Evolutionary conservation across 345 rosid genomes (phyloP), one percentile per base, ranked within the genome.

Genomic region (Gossypium rotundifolium): DNA sequence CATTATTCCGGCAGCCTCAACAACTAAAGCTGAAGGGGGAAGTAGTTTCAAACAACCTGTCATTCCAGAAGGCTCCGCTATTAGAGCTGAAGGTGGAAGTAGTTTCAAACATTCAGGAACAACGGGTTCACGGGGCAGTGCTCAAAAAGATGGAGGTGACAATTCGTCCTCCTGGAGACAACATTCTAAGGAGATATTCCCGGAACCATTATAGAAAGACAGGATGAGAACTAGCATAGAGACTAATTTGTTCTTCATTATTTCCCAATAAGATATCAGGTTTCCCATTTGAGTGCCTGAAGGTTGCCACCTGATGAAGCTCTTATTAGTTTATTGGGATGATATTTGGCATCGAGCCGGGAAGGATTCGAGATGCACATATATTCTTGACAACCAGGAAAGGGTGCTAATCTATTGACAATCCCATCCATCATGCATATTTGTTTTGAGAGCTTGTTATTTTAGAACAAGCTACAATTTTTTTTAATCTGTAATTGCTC

Each of bases 171-270:
- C 98, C 0, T 89, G 71, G 11, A 87, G 97, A 77, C 84, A 84
- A 83, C 85, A 88, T 44, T 90, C 95, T 16, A 88, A 84, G 79
- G 98, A 96, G 77, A 89, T 96, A 53, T 90, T 80, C 85, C 97
- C 97, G 0, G 98, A 91, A 82, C 95, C 97, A 51, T 70, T 67
- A 45, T 83, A 75, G 91, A 87, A 85, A 79, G 80, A 79, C 87
- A 81, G 52, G 83, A 79, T 70, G 80, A 76, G 57, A 86, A 82
- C 45, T 87, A 81, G 83, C 62, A 60, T 70, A 75, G 18, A 71
- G 70, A 77, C 68, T 70, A 77, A 78, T 77, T 82, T 69, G 66
- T 78, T 80, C 78, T 69, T 78, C 78, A 87, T 92, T 94, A 83
- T 80, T 91, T 90, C 75, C 70, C 76, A 81, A 85, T 90, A 87